Percentiles rank a stretch among this genome's conserved stretches.
Conservation (phyloP, 2,329 filamentous ascomycete genomes). For the Colletotrichum sp. region DNA sequence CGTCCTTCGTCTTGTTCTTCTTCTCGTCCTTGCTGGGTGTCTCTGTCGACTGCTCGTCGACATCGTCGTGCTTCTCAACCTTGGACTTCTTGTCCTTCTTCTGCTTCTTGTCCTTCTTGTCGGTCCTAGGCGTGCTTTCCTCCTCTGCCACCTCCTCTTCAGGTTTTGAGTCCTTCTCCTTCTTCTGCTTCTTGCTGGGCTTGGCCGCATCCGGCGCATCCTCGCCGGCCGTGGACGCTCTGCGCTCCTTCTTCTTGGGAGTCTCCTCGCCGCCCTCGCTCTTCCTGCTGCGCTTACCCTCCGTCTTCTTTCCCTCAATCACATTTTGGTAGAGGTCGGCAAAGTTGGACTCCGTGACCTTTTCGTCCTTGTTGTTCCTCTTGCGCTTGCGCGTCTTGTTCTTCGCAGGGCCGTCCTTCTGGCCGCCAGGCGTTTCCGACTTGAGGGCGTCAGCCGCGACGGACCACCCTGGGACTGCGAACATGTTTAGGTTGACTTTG, state of each 20-base stretch:
- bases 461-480: slow-evolving; percentile 93
- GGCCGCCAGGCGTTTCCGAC: slow-evolving; percentile 57
- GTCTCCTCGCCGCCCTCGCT: slow-evolving; percentile 22
- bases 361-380: slow-evolving; percentile 30
- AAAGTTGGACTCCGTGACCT: slow-evolving; percentile 73
- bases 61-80: slow-evolving; percentile 14
- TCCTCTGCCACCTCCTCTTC: slow-evolving; percentile 27
- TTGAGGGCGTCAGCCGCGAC: slow-evolving; percentile 76
- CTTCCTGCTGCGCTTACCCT: not conserved
- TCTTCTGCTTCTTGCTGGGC: slow-evolving; percentile 23
- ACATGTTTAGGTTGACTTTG: slow-evolving; percentile 64
- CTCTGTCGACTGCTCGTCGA: slow-evolving; percentile 22
- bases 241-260: slow-evolving; percentile 25
- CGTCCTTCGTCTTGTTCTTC: slow-evolving; percentile 20
- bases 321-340: slow-evolving; percentile 80
- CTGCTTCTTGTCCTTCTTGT: slow-evolving; percentile 37
- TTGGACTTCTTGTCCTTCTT: slow-evolving; percentile 28
- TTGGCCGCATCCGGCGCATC: slow-evolving; percentile 5
- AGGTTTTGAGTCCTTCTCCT: slow-evolving; percentile 25
- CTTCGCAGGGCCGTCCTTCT: slow-evolving; percentile 42
- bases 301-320: slow-evolving; percentile 67
- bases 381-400: slow-evolving; percentile 64
- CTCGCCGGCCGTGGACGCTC: slow-evolving; percentile 28
- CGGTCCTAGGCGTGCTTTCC: slow-evolving; percentile 26
- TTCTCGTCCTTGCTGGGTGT: slow-evolving; percentile 12